These are phyloP conservation scores for Schoenoplectus tabernaemontani DNA, from an alignment of 202 grass and related monocot species.

Conservation along the genomic window DNA sequence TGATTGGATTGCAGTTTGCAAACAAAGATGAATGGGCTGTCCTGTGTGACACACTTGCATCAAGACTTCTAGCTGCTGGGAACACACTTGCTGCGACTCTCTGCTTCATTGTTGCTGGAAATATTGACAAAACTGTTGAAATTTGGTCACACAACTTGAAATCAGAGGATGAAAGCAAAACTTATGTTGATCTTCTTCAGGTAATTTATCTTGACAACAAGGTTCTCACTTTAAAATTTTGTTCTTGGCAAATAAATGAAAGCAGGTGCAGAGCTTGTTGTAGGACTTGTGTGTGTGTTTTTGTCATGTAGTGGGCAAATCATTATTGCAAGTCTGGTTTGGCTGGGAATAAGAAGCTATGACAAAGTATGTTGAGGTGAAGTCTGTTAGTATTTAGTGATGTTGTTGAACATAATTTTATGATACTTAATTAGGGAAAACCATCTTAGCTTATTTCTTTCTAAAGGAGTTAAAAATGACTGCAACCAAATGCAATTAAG, in stretches of 20 bases:
- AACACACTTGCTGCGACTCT: slow-evolving; percentile 79
- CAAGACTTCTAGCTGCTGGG: slow-evolving; percentile 63
- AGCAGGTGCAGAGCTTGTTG: not conserved
- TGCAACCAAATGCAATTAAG: not conserved
- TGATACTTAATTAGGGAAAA: not conserved
- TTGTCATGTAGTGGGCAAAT: not conserved
- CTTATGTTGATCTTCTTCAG: slow-evolving; percentile 98
- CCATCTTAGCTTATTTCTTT: not conserved
- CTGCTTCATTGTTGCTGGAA: slow-evolving; percentile 95
- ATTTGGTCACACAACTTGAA: slow-evolving; percentile 92
- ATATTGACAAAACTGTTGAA: slow-evolving; percentile 94
- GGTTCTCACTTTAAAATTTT: slow-evolving; percentile 16
- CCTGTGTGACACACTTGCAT: slow-evolving; percentile 74
- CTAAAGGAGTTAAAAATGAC: not conserved
- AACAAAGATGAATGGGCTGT: slow-evolving; percentile 76
- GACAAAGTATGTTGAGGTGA: not conserved
- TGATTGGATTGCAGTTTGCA: slow-evolving; percentile 52
- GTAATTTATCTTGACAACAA: slow-evolving; percentile 33
- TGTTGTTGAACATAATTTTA: no score
- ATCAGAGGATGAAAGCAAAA: slow-evolving; percentile 68
- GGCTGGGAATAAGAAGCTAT: not conserved
- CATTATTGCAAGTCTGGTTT: not conserved
- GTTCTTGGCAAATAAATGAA: not conserved
- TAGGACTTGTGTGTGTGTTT: not conserved
- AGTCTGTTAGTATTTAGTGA: not conserved